Evolutionary conservation across 352 stramenopile genomes (phyloP), one percentile per base, ranked within the genome.

Genomic region (Chloridella minuta): DNA sequence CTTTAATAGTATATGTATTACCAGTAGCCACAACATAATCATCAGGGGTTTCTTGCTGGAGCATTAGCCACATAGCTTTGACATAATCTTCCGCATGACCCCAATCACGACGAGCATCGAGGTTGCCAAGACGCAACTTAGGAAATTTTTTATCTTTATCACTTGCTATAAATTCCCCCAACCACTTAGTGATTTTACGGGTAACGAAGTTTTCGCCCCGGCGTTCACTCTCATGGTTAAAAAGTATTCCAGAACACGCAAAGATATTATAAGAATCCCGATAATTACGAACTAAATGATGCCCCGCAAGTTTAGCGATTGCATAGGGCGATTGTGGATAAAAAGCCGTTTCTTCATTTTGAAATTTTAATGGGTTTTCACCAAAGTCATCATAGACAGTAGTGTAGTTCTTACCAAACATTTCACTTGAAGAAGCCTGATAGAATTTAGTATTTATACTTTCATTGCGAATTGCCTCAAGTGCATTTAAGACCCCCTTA

Each of bases 51-150:
- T 87, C 88, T 40, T 51, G 16, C 91, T 98, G 96, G 25, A 98
- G 90, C 94, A 99, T 99, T 87, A 92, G 92, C 96, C 96, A 99
- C 96, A 99, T 99, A 87, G 95, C 97, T 88, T 97, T 92, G 49
- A 99, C 94, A 88, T 98, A 99, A 90, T 99, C 96, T 86, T 92
- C 91, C n/a, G 96, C 96, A 90, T 98, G 95, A 87, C 96, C 96
- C 96, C 96, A 99, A 91, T 99, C 96, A 87, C 96, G 94, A 89
- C 96, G 93, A 1, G 95, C 92, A 88, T 99, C 95, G 52, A 99
- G 90, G 88, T 99, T 99, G 83, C 96, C 92, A 27, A 99, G 91
- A 89, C 97, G 98, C 4, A 99, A 90, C 88, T 91, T 97, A 30
- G 27, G 27, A 30, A 30, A 30, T 30, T 30, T 30, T 30, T 30